Base-by-base conservation (phyloP, 441 rosid genomes). In the Mallotus repandus region DNA sequence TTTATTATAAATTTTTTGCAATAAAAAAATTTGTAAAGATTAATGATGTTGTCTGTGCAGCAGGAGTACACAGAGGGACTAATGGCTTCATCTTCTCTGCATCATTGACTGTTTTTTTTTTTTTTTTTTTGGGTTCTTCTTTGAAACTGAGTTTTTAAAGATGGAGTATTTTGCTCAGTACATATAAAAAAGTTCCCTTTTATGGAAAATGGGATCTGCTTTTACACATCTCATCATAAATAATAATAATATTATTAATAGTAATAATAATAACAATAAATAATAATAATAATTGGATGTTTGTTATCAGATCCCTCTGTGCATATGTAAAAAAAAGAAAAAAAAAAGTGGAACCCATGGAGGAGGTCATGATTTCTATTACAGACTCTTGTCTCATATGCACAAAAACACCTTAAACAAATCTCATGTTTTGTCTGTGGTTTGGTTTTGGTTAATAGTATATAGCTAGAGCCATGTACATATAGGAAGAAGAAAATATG, bases 141-240 rank as follows among this genome's bases (percentile, higher is more conserved):
- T 74, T 71, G 79, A 73, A 78, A 84, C 83, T 55, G 82, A 74
- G 87, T 81, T 83, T 84, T 78, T 60, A 60, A 55, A 75, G 83
- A 86, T 82, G 84, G 85, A 6, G 89, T 70, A 78, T 82, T 84
- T 29, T 82, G 77, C 81, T 69, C 62, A 72, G 88, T 70, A 83
- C 87, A 75, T 70, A 74, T 76, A 79, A 83, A 84, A 82, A 77
- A 81, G 76, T 71, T 80, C 83, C 88, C 78, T 82, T 85, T 88
- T 86, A 82, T 82, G 87, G 89, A 81, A 67, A 86, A 86, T 80
- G 85, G 84, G 89, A 85, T 85, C 87, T 83, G 82, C 88, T 79
- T 86, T 84, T 86, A 74, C 81, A 73, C 84, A 74, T 79, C 81
- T 78, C 81, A 70, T 84, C 83, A 84, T 81, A 69, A 85, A 76